Evolutionary conservation across 2,329 filamentous ascomycete species (phyloP), one percentile per base, ranked within the genome.

Genomic region (Sporothrix pallida): DNA sequence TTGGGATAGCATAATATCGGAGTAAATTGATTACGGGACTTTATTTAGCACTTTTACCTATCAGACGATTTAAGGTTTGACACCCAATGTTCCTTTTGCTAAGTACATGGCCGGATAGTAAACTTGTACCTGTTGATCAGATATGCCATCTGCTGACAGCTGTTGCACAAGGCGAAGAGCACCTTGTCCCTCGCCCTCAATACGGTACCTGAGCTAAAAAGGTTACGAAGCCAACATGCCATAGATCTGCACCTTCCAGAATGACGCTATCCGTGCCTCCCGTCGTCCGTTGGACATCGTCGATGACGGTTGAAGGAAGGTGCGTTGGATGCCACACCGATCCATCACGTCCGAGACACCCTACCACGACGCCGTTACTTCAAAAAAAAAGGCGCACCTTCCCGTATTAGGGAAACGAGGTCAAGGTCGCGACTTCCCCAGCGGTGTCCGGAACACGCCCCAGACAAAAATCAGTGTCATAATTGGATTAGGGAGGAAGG

Each of bases 361-460:
- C 23, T 26, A 62, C 31, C 37, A 20, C 23, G 23, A 8, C 65
- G 65, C 44, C 44, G 65, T 52, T 31, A 37, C 2, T 20, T 20
- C 31, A 37, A 23, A 7, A n/a, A n/a, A n/a, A n/a, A 48, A n/a
- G n/a, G 67, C 46, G 69, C 69, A 48, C 52, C 42, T 60, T 58
- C 54, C 69, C 69, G 20, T 20, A 46, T 60, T 71, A 13, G 69
- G 69, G 37, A 71, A 71, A 71, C 69, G 69, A 71, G 52, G 52
- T 10, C 54, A 8, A n/a, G 9, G 15, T 52, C 31, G 68, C 50
- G 46, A 31, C 15, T 54, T 15, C 67, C 65, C 67, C 67, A 69
- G 67, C 26, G 67, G 23, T 52, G 67, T 44, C 67, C 67, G 48
- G 15, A 54, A 54, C 67, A 54, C 26, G 48, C 48, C 48, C 48